Evolutionary conservation across 768 basidiomycete genomes (phyloP), one percentile per base, ranked within the genome.

Genomic region (Boletus reticuloceps): DNA sequence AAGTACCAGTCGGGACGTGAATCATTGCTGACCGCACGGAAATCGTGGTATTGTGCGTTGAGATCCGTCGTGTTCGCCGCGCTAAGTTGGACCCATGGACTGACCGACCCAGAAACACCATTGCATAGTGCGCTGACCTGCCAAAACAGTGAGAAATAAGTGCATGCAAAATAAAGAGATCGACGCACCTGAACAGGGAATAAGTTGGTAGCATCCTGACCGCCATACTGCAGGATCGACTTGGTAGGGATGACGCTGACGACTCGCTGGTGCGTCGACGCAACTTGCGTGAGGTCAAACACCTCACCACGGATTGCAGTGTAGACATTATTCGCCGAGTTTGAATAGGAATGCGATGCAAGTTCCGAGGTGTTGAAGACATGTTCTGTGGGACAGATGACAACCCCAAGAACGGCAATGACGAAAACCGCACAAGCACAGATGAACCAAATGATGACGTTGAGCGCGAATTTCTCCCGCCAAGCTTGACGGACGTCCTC

Each of bases 1-100:
- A 90, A 94, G 71, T 98, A 99, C 97, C 97, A 99, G 67, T 99
- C 97, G 0, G 97, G 96, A 10, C 97, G 84, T 0, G 89, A 88
- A 65, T 98, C 96, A 55, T 86, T 89, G 36, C 86, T 88, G 67
- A 79, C 86, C 0, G 86, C 87, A 17, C 96, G 89, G 83, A 99
- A 99, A 69, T 99, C 96, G 69, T 98, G 97, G 69, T 98, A 99
- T 63, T 84, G 78, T 1, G 88, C 77, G 64, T 94, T 89, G 17
- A 74, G 65, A 58, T 91, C 87, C 20, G 87, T 83, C 66, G 82
- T 81, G 74, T 98, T 99, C 60, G 77, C 77, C 7, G 89, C 81
- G 63, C 85, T 82, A 12, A 58, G 78, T 2, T 80, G 79, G 20
- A 99, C 84, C 70, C 88, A 99, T 0, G 90, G 92, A 54, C 84